These are phyloP conservation scores for Camellia japonica DNA, from an alignment of 148 eudicot genomes.

Conservation along the genomic window DNA sequence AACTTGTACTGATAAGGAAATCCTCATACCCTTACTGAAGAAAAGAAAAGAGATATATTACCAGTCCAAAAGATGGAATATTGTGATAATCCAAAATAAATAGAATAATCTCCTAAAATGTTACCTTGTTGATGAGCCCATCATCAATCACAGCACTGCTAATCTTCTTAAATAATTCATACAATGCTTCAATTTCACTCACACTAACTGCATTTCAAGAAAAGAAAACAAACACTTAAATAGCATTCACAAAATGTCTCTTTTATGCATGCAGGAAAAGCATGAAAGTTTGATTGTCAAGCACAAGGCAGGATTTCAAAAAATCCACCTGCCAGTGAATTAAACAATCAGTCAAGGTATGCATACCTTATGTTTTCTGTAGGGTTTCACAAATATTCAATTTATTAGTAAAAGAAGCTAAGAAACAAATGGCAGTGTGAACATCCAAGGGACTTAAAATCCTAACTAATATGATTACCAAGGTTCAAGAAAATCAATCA, in stretches of 20 bases:
- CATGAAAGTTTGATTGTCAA: not conserved
- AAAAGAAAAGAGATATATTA: not conserved
- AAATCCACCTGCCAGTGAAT: not conserved
- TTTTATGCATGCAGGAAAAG: not conserved
- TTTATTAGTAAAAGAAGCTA: not conserved
- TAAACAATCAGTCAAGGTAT: not conserved
- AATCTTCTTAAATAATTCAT: conserved; percentile 66
- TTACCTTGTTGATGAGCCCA: conserved; percentile 67
- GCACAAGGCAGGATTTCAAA: not conserved
- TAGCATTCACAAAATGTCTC: not conserved
- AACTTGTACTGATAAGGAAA: not conserved
- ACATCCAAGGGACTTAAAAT: too few species aligned
- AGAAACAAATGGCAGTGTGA: too few species aligned
- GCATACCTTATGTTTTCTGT: not conserved
- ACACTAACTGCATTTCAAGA: conserved; percentile 51
- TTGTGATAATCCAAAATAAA: not conserved
- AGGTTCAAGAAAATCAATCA: too few species aligned
- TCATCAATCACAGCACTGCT: conserved; percentile 74
- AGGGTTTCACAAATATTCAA: not conserved
- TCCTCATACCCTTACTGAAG: not conserved
- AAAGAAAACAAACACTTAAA: not conserved
- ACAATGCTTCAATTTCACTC: conserved; percentile 70
- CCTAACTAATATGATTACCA: too few species aligned
- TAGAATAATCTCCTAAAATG: not conserved
- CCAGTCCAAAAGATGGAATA: not conserved